These are phyloP conservation scores for Nicotiana otophora DNA, from an alignment of 257 asterid species.

Conservation along the genomic window DNA sequence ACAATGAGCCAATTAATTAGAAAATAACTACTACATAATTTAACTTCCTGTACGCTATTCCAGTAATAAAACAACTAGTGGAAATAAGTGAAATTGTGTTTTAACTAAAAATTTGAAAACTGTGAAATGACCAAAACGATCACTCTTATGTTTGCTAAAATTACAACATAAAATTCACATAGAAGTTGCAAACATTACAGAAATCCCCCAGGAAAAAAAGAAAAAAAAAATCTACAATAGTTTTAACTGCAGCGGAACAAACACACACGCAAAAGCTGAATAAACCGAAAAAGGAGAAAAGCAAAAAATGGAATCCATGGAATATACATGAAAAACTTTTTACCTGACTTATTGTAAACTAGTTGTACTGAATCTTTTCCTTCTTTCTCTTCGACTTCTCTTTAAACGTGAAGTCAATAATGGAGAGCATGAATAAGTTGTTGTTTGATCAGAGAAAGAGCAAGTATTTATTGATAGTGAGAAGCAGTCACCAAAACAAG, in stretches of 20 bases:
- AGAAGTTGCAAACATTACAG: not conserved
- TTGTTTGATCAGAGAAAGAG: not conserved
- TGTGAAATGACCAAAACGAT: not conserved
- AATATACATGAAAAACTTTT: not conserved
- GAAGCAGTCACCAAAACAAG: not conserved
- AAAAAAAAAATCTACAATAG: too few species aligned
- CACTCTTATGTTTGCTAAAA: not conserved
- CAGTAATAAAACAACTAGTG: not conserved
- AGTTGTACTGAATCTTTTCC: not conserved
- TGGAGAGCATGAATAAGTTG: not conserved
- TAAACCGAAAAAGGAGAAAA: not conserved
- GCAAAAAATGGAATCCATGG: not conserved
- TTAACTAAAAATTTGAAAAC: not conserved
- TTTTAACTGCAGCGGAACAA: not conserved
- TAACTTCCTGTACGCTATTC: not conserved
- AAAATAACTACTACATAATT: not conserved
- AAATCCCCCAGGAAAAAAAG: not conserved
- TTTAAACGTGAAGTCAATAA: not conserved
- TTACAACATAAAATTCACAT: not conserved
- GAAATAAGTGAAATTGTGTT: too few species aligned
- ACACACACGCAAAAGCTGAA: not conserved
- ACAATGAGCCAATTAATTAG: not conserved
- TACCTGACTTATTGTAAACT: not conserved
- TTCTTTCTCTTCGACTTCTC: not conserved
- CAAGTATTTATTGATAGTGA: not conserved